Evolutionary conservation across 2,329 filamentous ascomycete genomes (phyloP).

Genomic region (Verticillium longisporum): DNA sequence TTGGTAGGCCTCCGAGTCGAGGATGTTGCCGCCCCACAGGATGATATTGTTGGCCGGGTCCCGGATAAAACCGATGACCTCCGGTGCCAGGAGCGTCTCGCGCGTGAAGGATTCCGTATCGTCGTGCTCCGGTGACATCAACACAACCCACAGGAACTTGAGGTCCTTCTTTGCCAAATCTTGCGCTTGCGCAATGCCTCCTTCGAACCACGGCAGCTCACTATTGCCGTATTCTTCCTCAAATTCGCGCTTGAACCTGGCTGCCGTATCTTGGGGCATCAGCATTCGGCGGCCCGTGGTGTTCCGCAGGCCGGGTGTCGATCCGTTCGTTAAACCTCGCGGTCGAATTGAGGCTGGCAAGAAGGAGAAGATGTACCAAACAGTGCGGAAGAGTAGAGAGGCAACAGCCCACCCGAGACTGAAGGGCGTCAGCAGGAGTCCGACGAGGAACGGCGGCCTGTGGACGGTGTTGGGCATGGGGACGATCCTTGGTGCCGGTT

Average conservation of each 20-base stretch:
- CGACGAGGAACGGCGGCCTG: constrained; percentile 67
- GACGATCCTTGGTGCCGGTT: constrained; percentile 79
- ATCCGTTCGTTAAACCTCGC: constrained; percentile 45
- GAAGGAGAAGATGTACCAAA: constrained; percentile 75
- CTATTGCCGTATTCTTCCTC: constrained; percentile 83
- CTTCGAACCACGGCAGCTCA: constrained; percentile 72
- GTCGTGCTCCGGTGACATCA: constrained; percentile 90
- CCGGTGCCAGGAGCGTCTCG: constrained; percentile 71
- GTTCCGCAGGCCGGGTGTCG: constrained; percentile 45
- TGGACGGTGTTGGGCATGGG: constrained; percentile 65
- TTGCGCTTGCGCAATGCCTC: constrained; percentile 85
- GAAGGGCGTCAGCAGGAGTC: constrained; percentile 75
- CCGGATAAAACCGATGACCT: constrained; percentile 68
- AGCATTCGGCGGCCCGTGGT: constrained; percentile 67
- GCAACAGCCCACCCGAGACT: constrained; percentile 69
- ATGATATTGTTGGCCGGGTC: constrained; percentile 73
- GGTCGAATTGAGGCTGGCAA: constrained; percentile 61
- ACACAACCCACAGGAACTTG: constrained; percentile 82
- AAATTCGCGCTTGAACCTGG: constrained; percentile 85
- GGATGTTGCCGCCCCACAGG: constrained; percentile 87
- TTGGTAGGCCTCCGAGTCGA: constrained; percentile 91
- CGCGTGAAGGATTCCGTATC: constrained; percentile 77
- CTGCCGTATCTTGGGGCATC: constrained; percentile 79
- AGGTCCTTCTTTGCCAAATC: constrained; percentile 86
- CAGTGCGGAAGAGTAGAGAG: constrained; percentile 60